Conservation (phyloP, 257 asterid genomes). For the Datura wrightii region DNA sequence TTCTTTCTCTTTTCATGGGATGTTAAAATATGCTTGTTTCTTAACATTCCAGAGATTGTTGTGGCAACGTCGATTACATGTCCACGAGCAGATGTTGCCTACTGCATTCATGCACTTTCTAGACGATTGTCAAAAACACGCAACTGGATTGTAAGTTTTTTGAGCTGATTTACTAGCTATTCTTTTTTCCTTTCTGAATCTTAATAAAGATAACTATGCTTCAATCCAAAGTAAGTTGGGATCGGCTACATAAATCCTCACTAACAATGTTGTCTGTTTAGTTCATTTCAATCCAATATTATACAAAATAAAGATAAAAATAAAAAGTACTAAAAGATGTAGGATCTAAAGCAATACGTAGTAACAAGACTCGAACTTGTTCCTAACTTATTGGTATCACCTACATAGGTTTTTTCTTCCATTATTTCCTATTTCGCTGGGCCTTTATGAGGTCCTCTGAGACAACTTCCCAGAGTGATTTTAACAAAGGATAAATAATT, state of each 20-base stretch:
- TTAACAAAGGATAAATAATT: background rate
- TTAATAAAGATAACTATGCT: background rate
- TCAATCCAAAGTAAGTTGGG: background rate
- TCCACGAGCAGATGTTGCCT: constrained; percentile 90
- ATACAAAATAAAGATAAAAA: background rate
- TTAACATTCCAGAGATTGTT: constrained; percentile 54
- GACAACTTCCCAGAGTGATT: background rate
- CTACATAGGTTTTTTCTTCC: background rate
- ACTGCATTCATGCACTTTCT: constrained; percentile 83
- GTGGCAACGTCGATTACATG: constrained; percentile 60
- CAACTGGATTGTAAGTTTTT: constrained; percentile 71
- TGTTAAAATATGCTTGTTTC: background rate
- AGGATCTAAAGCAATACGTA: background rate
- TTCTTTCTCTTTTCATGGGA: background rate
- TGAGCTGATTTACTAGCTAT: background rate
- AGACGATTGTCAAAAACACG: constrained; percentile 77
- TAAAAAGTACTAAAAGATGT: background rate
- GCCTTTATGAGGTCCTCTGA: background rate
- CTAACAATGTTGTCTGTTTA: background rate
- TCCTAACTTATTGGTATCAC: background rate
- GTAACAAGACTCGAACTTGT: background rate
- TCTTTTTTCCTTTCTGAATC: background rate
- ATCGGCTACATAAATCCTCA: background rate
- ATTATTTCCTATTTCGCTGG: background rate
- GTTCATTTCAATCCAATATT: background rate